Evolutionary conservation across 495 filamentous ascomycete species (phyloP).

Genomic region (Penicillium chermesinum): DNA sequence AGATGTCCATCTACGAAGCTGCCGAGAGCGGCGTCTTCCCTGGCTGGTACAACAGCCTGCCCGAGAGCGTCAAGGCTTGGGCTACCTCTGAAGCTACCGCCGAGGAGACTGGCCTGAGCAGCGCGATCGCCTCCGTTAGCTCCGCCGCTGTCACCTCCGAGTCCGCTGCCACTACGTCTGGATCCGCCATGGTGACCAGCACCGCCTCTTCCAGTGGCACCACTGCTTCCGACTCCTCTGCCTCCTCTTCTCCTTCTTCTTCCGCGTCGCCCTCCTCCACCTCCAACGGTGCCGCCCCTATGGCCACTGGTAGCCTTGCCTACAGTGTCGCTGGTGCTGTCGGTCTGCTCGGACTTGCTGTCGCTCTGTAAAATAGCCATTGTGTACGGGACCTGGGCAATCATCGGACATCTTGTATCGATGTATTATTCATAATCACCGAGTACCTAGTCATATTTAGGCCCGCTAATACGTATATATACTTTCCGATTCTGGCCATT

Average conservation of each 20-base stretch:
- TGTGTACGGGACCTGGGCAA: too few species aligned
- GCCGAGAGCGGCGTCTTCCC: constrained; percentile 15
- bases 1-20: constrained; percentile 6
- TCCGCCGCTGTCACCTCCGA: neutral
- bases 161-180: neutral
- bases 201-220: neutral
- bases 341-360: constrained; percentile 19
- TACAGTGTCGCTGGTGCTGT: constrained; percentile 20
- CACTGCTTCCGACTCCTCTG: neutral
- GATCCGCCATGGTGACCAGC: too few species aligned
- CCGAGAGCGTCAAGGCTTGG: constrained; percentile 22
- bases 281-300: constrained; percentile 9
- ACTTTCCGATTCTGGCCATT: too few species aligned
- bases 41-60: constrained; percentile 23
- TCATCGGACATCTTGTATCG: neutral
- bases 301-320: constrained; percentile 16
- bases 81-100: constrained; percentile 5
- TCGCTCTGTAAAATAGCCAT: constrained; percentile 21
- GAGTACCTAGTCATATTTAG: too few species aligned
- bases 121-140: neutral
- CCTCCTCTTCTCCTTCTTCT: neutral
- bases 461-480: too few species aligned
- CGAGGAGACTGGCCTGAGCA: neutral
- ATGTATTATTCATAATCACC: neutral
- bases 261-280: constrained; percentile 2